Base-by-base conservation (phyloP, 352 stramenopile species). In the Phytophthora pistaciae region DNA sequence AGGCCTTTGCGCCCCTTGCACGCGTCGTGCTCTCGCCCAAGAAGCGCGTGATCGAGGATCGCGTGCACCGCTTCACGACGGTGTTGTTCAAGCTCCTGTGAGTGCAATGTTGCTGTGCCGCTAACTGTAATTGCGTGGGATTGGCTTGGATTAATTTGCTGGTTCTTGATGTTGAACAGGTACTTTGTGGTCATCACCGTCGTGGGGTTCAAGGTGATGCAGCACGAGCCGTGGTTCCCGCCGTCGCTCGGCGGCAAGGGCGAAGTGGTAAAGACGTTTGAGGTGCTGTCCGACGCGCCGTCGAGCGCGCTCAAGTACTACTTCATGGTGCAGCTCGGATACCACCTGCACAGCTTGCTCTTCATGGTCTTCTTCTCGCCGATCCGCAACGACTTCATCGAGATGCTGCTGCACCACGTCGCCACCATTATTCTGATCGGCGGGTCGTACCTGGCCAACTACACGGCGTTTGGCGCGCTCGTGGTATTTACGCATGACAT, bases 71-170 rank as follows among this genome's bases (percentile, higher is more conserved):
- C 60, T 92, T 92, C 60, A 72, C 83, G 14, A 90, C 81, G 29
- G 83, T 92, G 58, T 50, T 91, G n/a, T 92, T 92, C 72, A 92
- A 92, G 68, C 75, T 92, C 46, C 64, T 88, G 81, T 90, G 29
- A 60, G 80, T 76, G 29, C 18, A 57, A 53, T 56, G 61, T 1
- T 63, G 29, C 44, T 21, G 54, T 63, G 55, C 10, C 44, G 56
- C 56, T 40, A 52, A 23, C 25, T 27, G 18, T 40, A 52, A n/a
- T 25, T 27, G 18, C 40, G 16, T 18, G 40, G 14, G 40, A 48
- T n/a, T 18, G 11, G 27, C n/a, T 7, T 50, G 14, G n/a, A 23
- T 29, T 62, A 33, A 56, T 56, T 33, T 25, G 49, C 48, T 65
- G 40, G 13, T 65, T 14, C 36, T 42, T 68, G 38, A 3, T 21